Percentiles rank a stretch among this genome's conserved stretches.
Conservation (phyloP, 2,329 filamentous ascomycete genomes). For the Paraphaeosphaeria minitans region DNA sequence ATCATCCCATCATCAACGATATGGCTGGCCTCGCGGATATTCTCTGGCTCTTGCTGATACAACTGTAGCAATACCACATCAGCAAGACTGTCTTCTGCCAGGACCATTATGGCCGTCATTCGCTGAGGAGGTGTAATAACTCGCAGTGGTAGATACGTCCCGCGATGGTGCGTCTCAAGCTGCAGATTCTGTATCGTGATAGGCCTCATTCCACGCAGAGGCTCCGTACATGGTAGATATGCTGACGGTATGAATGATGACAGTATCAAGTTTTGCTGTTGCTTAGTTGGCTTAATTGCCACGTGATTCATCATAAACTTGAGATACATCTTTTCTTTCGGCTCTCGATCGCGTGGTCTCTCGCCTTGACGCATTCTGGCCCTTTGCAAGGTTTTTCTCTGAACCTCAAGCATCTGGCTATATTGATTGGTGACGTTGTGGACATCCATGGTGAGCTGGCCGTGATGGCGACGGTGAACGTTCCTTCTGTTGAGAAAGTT, state of each 20-base stretch:
- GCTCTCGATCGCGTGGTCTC: conserved; percentile 18
- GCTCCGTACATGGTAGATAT: conserved; percentile 23
- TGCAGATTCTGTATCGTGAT: conserved; percentile 39
- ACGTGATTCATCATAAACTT: conserved; percentile 19
- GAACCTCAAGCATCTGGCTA: too few relatives aligned
- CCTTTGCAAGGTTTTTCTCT: conserved; percentile 5
- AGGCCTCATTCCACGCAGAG: conserved; percentile 18
- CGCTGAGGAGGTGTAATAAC: conserved; percentile 31
- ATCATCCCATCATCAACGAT: conserved; percentile 42
- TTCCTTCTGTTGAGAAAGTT: too few relatives aligned
- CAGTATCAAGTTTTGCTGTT: conserved; percentile 8
- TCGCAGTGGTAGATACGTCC: conserved; percentile 42
- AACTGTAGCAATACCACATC: not conserved
- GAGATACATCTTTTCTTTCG: conserved; percentile 13
- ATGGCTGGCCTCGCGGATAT: conserved; percentile 22
- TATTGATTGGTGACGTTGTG: too few relatives aligned
- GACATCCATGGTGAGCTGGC: too few relatives aligned
- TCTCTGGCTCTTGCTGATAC: conserved; percentile 42
- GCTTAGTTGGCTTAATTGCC: not conserved
- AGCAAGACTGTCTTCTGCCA: not conserved
- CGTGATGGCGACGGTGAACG: too few relatives aligned
- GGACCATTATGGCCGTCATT: conserved; percentile 1
- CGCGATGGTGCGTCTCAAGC: conserved; percentile 51
- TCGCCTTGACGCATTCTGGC: conserved; percentile 19
- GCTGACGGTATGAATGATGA: conserved; percentile 25